Evolutionary conservation across 192 early-diverging fungal species (phyloP).

Genomic region (Mortierella alpina): DNA sequence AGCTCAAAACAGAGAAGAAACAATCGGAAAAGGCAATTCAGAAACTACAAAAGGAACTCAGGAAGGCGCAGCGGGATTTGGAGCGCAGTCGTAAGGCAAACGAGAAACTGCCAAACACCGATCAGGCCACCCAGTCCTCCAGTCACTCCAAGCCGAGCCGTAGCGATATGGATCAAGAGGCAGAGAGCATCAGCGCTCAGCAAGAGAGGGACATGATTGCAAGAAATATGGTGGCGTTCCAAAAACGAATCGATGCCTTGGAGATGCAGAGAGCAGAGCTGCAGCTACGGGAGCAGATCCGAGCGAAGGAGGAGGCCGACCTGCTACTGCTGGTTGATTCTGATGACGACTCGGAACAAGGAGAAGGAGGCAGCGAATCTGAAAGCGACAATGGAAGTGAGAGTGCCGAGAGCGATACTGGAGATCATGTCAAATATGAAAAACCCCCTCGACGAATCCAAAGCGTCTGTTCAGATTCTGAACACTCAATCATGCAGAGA

Average conservation of each 20-base stretch:
- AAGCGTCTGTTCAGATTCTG: too few species aligned
- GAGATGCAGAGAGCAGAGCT: constrained; percentile 18
- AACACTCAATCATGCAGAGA: too few species aligned
- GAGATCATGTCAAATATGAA: background rate
- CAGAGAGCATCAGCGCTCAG: background rate
- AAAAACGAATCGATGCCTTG: constrained; percentile 16
- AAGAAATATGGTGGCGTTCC: constrained; percentile 1
- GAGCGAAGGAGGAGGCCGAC: constrained; percentile 20
- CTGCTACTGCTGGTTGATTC: constrained; percentile 21
- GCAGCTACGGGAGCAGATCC: constrained; percentile 6
- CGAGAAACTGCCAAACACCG: constrained; percentile 29
- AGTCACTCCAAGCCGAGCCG: background rate
- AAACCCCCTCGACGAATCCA: too few species aligned
- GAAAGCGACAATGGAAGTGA: constrained; percentile 19
- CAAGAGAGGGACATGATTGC: constrained; percentile 22
- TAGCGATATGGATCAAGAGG: constrained; percentile 11
- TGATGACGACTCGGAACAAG: constrained; percentile 19
- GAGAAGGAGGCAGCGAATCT: background rate
- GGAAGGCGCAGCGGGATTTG: constrained; percentile 13
- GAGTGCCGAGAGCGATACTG: background rate
- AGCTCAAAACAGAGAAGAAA: constrained; percentile 39
- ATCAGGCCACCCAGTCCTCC: background rate
- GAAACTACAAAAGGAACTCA: constrained; percentile 25
- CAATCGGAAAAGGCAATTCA: constrained; percentile 2
- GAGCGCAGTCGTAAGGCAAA: constrained; percentile 18